Conservation (phyloP, 148 eudicot genomes). For the Rheum nobile region DNA sequence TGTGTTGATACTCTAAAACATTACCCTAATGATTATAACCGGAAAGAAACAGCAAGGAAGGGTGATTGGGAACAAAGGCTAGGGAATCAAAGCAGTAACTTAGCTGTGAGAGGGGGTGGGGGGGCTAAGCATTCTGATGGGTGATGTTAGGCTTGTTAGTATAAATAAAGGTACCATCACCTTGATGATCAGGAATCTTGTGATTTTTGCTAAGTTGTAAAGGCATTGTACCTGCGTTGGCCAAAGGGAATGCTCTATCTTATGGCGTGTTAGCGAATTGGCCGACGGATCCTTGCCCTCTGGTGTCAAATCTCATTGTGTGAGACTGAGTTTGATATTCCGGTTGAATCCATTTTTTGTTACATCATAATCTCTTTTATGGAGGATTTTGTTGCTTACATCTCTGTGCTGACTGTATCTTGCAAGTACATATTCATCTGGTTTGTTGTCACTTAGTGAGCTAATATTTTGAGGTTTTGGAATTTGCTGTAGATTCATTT, state of each 20-base stretch:
- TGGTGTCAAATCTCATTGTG: neutral
- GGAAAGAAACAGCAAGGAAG: neutral
- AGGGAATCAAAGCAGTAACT: neutral
- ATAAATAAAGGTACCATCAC: too few relatives aligned
- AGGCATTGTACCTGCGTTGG: neutral
- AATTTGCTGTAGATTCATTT: neutral
- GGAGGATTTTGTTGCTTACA: neutral
- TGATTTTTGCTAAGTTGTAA: neutral
- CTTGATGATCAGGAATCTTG: neutral
- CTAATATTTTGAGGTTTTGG: neutral
- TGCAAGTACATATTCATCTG: neutral
- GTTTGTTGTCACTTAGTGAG: neutral
- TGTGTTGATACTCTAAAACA: neutral
- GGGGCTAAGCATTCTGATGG: neutral
- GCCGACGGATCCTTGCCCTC: neutral
- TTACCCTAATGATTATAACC: neutral
- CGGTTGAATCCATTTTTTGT: neutral
- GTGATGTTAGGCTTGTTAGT: neutral
- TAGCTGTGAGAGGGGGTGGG: neutral
- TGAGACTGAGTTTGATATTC: neutral
- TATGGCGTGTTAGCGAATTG: neutral
- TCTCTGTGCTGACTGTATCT: neutral
- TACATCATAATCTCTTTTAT: neutral
- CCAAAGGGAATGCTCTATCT: neutral
- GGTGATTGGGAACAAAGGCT: neutral